These are phyloP conservation scores for Afroboletus lepidellus DNA, from an alignment of 1,284 basidiomycete species.

Conservation along the genomic window DNA sequence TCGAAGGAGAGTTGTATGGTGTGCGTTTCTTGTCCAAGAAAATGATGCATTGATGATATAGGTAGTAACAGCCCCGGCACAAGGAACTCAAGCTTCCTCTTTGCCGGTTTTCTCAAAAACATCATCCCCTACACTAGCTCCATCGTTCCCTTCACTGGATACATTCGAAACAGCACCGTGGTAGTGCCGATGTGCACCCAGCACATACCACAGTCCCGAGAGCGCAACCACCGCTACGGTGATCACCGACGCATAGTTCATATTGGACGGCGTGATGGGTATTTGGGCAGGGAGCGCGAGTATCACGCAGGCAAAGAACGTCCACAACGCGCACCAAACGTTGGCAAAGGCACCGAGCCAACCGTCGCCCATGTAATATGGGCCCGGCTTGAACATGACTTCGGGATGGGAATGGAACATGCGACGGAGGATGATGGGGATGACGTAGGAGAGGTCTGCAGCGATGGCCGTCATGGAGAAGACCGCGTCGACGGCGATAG, in stretches of 20 bases:
- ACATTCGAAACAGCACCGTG: slow-evolving; percentile 28
- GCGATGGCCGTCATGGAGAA: slow-evolving; percentile 80
- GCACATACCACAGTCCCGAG: slow-evolving; percentile 24
- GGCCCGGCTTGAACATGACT: slow-evolving; percentile 81
- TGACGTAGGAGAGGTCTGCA: slow-evolving; percentile 69
- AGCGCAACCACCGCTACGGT: slow-evolving; percentile 28
- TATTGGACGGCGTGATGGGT: slow-evolving; percentile 68
- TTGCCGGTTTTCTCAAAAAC: slow-evolving; percentile 4
- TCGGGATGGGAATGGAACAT: slow-evolving; percentile 80
- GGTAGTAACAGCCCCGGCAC: background rate
- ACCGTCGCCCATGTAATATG: slow-evolving; percentile 82
- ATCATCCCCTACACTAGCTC: background rate
- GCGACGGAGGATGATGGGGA: slow-evolving; percentile 72
- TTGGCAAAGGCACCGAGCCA: slow-evolving; percentile 66
- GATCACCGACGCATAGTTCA: slow-evolving; percentile 72
- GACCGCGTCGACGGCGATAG: slow-evolving; percentile 79
- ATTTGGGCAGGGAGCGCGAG: slow-evolving; percentile 70
- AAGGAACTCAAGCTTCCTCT: background rate
- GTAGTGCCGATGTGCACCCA: slow-evolving; percentile 28
- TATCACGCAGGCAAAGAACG: slow-evolving; percentile 64
- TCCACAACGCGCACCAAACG: slow-evolving; percentile 67
- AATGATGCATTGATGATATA: no score
- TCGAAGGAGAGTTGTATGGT: no score
- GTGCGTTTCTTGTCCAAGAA: no score
- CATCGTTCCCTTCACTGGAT: slow-evolving; percentile 3